Evolutionary conservation across 1,284 basidiomycete genomes (phyloP).

Genomic region (Prillingera fragicola): DNA sequence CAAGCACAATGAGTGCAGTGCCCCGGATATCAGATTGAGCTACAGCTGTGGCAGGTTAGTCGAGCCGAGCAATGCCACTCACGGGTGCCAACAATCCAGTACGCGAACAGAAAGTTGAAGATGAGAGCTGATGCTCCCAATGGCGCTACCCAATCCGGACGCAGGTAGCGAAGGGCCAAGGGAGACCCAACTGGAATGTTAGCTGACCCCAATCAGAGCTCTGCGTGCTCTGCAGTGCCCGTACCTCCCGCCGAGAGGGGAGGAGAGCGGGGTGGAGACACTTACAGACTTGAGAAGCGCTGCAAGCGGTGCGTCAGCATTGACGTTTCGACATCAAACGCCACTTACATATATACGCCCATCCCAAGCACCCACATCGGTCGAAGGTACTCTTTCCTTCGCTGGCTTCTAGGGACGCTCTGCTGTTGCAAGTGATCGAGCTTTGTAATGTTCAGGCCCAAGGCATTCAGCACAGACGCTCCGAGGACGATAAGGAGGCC

Average conservation of each 20-base stretch:
- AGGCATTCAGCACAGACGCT: slow-evolving; percentile 43
- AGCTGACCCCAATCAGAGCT: not conserved
- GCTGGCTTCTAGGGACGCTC: slow-evolving; percentile 35
- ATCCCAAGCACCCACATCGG: slow-evolving; percentile 48
- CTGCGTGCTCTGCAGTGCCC: too few relatives aligned
- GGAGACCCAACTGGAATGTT: slow-evolving; percentile 43
- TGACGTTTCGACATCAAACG: not conserved
- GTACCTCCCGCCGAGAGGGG: too few relatives aligned
- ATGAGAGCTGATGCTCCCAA: slow-evolving; percentile 44
- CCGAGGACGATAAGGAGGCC: slow-evolving; percentile 45
- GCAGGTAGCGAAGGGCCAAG: slow-evolving; percentile 44
- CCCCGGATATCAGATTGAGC: slow-evolving; percentile 45
- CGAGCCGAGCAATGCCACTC: too few relatives aligned
- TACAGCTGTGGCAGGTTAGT: slow-evolving; percentile 33
- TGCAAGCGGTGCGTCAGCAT: slow-evolving; percentile 8
- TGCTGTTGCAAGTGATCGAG: slow-evolving; percentile 45
- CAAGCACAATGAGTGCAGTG: slow-evolving; percentile 46
- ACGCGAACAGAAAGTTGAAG: slow-evolving; percentile 50
- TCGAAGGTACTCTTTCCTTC: slow-evolving; percentile 41
- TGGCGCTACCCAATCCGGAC: slow-evolving; percentile 49
- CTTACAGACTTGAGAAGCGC: slow-evolving; percentile 46
- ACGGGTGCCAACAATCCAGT: slow-evolving; percentile 48
- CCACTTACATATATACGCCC: slow-evolving; percentile 47
- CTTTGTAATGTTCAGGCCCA: slow-evolving; percentile 49
- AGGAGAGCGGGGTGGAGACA: not conserved